These are phyloP conservation scores for Blepharisma undulans DNA, from an alignment of 169 alveolate species.

Conservation along the genomic window DNA sequence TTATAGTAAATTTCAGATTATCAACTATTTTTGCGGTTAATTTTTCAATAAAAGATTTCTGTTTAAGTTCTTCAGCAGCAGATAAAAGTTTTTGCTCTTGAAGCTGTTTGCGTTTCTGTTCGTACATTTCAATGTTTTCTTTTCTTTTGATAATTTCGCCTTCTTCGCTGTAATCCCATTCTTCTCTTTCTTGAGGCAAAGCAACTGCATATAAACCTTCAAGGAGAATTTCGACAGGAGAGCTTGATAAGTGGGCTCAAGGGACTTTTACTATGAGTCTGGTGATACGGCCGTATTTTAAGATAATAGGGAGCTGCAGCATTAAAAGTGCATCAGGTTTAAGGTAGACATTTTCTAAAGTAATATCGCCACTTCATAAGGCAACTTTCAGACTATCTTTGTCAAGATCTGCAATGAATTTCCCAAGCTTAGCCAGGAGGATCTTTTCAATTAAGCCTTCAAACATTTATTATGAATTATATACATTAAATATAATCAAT, in stretches of 20 bases:
- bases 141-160: neutral
- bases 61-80: conserved; percentile 13
- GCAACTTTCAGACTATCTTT: neutral
- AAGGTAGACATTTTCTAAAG: conserved; percentile 34
- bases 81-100: conserved; percentile 24
- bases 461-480: conserved; percentile 21
- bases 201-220: conserved; percentile 23
- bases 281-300: neutral
- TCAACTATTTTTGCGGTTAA: conserved; percentile 17
- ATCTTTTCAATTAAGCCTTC: conserved; percentile 30
- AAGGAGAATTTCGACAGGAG: neutral
- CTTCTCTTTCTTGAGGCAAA: neutral
- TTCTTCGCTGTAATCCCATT: conserved; percentile 26
- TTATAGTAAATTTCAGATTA: conserved; percentile 18
- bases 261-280: conserved; percentile 2
- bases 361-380: conserved; percentile 34
- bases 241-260: neutral
- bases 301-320: conserved; percentile 21
- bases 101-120: neutral
- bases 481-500: neutral
- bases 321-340: conserved; percentile 7
- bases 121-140: conserved; percentile 19
- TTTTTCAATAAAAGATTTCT: conserved; percentile 16
- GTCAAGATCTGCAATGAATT: conserved; percentile 18
- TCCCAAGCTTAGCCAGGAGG: neutral